Percentiles rank a stretch among this genome's conserved stretches.
phyloP scores from a whole-genome alignment of 345 rosid genomes.

The Murraya paniculata region DNA sequence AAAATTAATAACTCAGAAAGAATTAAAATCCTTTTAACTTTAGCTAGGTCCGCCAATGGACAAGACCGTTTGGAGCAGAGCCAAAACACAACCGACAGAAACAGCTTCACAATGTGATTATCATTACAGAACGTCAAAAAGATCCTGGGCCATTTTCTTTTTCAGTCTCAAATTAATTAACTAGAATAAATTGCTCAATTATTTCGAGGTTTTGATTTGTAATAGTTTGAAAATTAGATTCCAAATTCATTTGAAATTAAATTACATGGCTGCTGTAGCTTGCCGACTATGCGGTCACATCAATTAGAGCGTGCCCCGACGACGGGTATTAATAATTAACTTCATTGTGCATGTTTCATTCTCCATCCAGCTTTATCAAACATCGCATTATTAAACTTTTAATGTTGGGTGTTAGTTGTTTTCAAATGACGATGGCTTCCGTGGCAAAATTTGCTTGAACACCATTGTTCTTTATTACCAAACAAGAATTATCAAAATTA shows the following conservation, averaged over 20 bases:
- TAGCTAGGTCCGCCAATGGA: too few relatives aligned
- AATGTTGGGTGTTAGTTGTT: background rate
- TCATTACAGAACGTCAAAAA: too few relatives aligned
- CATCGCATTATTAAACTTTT: background rate
- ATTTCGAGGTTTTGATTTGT: too few relatives aligned
- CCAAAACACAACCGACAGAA: background rate
- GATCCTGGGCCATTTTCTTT: background rate
- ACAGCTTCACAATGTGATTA: background rate
- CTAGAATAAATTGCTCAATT: too few relatives aligned
- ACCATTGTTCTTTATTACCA: background rate
- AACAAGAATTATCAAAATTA: too few relatives aligned
- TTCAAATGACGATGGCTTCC: background rate
- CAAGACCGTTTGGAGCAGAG: background rate
- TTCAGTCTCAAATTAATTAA: background rate
- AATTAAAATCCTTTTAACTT: too few relatives aligned
- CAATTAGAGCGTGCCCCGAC: background rate
- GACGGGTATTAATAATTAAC: background rate
- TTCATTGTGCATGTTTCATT: background rate
- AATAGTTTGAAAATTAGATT: too few relatives aligned
- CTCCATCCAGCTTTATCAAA: background rate
- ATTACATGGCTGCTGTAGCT: background rate
- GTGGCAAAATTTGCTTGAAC: background rate
- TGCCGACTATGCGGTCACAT: constrained; percentile 1
- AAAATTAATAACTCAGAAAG: too few relatives aligned
- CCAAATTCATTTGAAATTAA: too few relatives aligned